Evolutionary conservation across 371 early-diverging fungal species (phyloP).

Genomic region (Actinomortierella wolfii): DNA sequence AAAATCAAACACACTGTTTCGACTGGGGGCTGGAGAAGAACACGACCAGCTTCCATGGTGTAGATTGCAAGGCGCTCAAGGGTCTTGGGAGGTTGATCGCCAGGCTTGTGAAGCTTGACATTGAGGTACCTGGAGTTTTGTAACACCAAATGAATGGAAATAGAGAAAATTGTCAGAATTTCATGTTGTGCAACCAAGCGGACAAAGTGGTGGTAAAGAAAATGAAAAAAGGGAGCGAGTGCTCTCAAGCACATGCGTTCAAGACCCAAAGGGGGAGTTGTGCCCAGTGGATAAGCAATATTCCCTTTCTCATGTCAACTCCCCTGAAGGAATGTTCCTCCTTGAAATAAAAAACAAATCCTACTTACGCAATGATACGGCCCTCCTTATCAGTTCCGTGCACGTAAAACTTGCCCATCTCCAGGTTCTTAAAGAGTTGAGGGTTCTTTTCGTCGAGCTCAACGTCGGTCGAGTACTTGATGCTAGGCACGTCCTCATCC

Average conservation of each 20-base stretch:
- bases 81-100: conserved; percentile 55
- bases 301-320: no score
- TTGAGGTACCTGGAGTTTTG: conserved; percentile 57
- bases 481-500: conserved; percentile 54
- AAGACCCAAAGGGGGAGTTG: conserved; percentile 8
- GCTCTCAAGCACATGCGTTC: no score
- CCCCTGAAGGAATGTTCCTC: no score
- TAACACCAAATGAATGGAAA: background rate
- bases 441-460: conserved; percentile 51
- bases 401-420: conserved; percentile 55
- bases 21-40: conserved; percentile 68
- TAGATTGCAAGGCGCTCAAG: conserved; percentile 67
- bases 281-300: background rate
- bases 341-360: background rate
- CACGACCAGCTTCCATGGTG: conserved; percentile 80
- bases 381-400: conserved; percentile 58
- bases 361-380: conserved; percentile 58
- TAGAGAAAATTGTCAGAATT: conserved; percentile 41
- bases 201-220: background rate
- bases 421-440: conserved; percentile 52
- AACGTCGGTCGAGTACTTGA: conserved; percentile 37
- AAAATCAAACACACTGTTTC: conserved; percentile 84
- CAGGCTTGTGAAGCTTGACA: conserved; percentile 56
- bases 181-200: background rate
- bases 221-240: background rate